Conservation (phyloP, 805 yeast genomes). For the Metschnikowia lunata region DNA sequence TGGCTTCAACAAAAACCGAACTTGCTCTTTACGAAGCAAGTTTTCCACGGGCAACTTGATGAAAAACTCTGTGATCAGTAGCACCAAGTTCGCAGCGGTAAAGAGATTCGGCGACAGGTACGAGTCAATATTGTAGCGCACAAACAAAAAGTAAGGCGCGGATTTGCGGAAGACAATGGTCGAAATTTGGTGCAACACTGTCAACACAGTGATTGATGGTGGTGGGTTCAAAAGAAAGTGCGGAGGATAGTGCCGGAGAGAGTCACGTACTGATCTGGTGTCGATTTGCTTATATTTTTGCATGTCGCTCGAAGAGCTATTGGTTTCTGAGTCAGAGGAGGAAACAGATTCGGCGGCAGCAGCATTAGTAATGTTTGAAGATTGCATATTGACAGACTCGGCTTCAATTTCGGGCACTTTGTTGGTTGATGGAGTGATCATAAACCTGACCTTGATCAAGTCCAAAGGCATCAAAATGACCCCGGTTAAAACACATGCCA, state of each 20-base stretch:
- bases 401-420: slow-evolving; percentile 8
- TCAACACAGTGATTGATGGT: slow-evolving; percentile 33
- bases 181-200: slow-evolving; percentile 59
- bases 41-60: slow-evolving; percentile 86
- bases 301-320: background rate
- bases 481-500: slow-evolving; percentile 71
- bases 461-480: slow-evolving; percentile 75
- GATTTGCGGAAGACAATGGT: slow-evolving; percentile 57
- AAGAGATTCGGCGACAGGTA: slow-evolving; percentile 58
- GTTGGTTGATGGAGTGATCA: slow-evolving; percentile 58
- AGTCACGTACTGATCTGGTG: slow-evolving; percentile 67
- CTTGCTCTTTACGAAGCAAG: slow-evolving; percentile 77
- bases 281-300: slow-evolving; percentile 11
- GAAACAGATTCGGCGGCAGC: background rate
- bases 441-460: slow-evolving; percentile 70
- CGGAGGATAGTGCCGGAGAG: slow-evolving; percentile 56
- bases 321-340: background rate
- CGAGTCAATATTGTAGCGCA: slow-evolving; percentile 60
- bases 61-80: slow-evolving; percentile 66
- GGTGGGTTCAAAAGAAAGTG: slow-evolving; percentile 56
- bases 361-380: background rate
- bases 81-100: slow-evolving; percentile 52
- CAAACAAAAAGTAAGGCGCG: slow-evolving; percentile 62
- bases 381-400: background rate
- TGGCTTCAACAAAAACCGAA: slow-evolving; percentile 51